Evolutionary conservation across 768 basidiomycete species (phyloP), one percentile per base, ranked within the genome.

Genomic region (Suillus placidus): DNA sequence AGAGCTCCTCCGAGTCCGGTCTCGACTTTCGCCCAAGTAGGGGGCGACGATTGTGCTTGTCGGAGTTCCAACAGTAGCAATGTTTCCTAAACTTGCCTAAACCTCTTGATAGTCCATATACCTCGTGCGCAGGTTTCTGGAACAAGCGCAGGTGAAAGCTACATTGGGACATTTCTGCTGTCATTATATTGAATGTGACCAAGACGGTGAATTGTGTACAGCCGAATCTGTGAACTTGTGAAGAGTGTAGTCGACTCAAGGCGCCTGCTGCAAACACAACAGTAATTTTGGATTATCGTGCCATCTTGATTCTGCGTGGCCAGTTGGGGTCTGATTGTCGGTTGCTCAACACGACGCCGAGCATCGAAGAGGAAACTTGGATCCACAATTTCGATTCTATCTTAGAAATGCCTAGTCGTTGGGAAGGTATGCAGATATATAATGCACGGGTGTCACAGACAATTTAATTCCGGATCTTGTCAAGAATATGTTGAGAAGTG

Each of bases 211-310:
- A 72, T 80, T 45, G 26, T 60, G 74, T 49, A 45, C 60, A 60
- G 52, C 55, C 23, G 43, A 35, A 47, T 40, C 37, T 30, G 10
- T 23, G 32, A 30, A 23, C 49, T 65, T 32, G n/a, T 55, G 42
- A 51, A 43, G 63, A 37, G 35, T 43, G 64, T 68, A 90, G 79
- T 64, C 90, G 91, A 74, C 84, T 82, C 68, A 77, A 76, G 34
- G 80, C 81, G 14, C 66, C 66, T 18, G 71, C 75, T 18, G 71
- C 69, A 35, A 76, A 76, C 42, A 69, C 62, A 4, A 75, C 83
- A 49, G 83, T 91, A 23, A 75, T 91, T 49, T 92, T 90, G 90
- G 90, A 92, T 72, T 92, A 92, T 75, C 90, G 92, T 71, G 89
- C 88, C 69, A 75, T 92, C 49, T 81, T 90, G 14, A 72, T 85